Percentiles rank a stretch among this genome's conserved stretches.
phyloP scores from a whole-genome alignment of 208 protist species.

The Endotrypanum monterogeii region DNA sequence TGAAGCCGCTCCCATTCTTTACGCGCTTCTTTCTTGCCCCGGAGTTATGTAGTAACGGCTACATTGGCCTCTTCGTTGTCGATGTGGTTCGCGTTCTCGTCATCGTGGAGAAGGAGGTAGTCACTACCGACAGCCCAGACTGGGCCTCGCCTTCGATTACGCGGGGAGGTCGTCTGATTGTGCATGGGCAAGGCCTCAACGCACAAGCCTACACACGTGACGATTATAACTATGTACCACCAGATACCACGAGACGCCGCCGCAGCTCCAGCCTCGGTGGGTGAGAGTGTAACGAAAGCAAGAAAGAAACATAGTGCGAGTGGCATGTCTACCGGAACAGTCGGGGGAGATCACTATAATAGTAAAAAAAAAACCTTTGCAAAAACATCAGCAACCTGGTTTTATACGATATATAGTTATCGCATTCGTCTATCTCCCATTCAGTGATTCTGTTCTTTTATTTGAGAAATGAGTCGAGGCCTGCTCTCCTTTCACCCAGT shows the following conservation, averaged over 20 bases:
- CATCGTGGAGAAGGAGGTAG: slow-evolving; percentile 60
- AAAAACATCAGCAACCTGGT: too few species aligned
- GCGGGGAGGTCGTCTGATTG: slow-evolving; percentile 32
- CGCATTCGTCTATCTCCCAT: too few species aligned
- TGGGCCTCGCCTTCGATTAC: slow-evolving; percentile 41
- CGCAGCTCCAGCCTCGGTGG: slow-evolving; percentile 1
- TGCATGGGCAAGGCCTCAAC: slow-evolving; percentile 48
- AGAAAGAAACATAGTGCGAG: not conserved
- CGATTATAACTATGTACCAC: slow-evolving; percentile 34
- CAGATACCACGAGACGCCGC: slow-evolving; percentile 10
- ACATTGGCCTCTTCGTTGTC: slow-evolving; percentile 64
- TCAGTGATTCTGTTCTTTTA: too few species aligned
- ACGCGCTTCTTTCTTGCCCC: slow-evolving; percentile 77
- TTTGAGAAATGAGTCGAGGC: too few species aligned
- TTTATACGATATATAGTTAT: not conserved
- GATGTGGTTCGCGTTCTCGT: slow-evolving; percentile 75
- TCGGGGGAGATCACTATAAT: not conserved
- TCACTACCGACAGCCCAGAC: slow-evolving; percentile 37
- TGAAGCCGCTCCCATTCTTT: slow-evolving; percentile 32
- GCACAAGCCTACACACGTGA: slow-evolving; percentile 42
- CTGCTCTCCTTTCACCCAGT: too few species aligned
- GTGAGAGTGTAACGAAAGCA: not conserved
- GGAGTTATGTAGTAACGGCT: slow-evolving; percentile 55
- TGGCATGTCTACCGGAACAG: not conserved
- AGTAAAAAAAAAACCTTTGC: too few species aligned